A percentile compares a stretch with the other conserved stretches of the same genome.
phyloP scores from a whole-genome alignment of 768 basidiomycete genomes.

The Lactarius trivialis region DNA sequence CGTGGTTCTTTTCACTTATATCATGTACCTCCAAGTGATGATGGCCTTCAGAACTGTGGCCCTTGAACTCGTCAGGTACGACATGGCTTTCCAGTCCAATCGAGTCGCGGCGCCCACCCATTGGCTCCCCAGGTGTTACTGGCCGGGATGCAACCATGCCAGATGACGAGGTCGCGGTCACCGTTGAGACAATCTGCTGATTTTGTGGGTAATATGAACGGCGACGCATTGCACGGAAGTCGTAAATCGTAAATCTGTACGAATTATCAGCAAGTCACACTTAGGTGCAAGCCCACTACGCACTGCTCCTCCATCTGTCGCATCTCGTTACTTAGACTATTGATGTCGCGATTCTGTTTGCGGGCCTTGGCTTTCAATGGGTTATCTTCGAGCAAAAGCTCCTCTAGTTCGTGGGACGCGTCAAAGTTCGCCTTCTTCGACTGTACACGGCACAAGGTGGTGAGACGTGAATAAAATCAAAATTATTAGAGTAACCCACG shows the following conservation, averaged over 20 bases:
- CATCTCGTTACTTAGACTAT: slow-evolving; percentile 83
- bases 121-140: slow-evolving; percentile 44
- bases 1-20: slow-evolving; percentile 6
- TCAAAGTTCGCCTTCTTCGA: slow-evolving; percentile 99
- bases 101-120: slow-evolving; percentile 20
- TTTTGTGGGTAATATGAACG: slow-evolving; percentile 88
- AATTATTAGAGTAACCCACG: slow-evolving; percentile 37
- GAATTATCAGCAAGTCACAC: slow-evolving; percentile 6
- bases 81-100: slow-evolving; percentile 6
- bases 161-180: slow-evolving; percentile 71
- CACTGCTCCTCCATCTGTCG: slow-evolving; percentile 98
- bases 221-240: slow-evolving; percentile 87
- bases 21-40: slow-evolving; percentile 8
- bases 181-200: slow-evolving; percentile 53
- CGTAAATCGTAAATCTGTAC: slow-evolving; percentile 80
- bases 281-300: slow-evolving; percentile 25
- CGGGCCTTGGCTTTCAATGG: slow-evolving; percentile 92
- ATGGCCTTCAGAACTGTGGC: slow-evolving; percentile 2
- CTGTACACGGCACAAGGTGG: slow-evolving; percentile 37
- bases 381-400: slow-evolving; percentile 92
- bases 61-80: slow-evolving; percentile 14
- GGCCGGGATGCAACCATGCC: slow-evolving; percentile 67
- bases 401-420: slow-evolving; percentile 96
- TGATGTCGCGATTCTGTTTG: slow-evolving; percentile 80
- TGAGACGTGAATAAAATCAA: slow-evolving; percentile 17